phyloP scores from a whole-genome alignment of 2,329 filamentous ascomycete genomes.

The Rhinocladiella mackenziei region DNA sequence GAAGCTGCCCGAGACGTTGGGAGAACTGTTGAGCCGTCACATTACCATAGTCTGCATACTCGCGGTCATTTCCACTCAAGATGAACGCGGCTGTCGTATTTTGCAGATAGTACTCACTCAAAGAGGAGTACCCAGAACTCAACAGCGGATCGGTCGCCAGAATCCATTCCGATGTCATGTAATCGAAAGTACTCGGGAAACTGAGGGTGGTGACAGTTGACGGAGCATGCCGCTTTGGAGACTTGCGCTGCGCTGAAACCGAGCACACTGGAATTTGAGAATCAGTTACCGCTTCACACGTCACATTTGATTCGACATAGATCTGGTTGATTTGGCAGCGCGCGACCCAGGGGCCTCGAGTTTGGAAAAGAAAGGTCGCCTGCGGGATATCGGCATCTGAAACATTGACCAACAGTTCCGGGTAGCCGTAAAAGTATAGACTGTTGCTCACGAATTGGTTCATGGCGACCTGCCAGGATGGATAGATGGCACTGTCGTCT shows the following conservation, averaged over 20 bases:
- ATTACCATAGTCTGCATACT: constrained; percentile 20
- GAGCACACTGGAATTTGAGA: constrained; percentile 11
- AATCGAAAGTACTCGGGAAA: constrained; percentile 15
- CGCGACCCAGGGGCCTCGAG: constrained; percentile 15
- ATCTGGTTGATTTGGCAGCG: constrained; percentile 21
- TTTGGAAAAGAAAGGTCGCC: constrained; percentile 21
- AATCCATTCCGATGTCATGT: constrained; percentile 12
- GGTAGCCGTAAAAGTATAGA: constrained; percentile 14
- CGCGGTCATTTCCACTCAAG: constrained; percentile 16
- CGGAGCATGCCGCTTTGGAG: constrained; percentile 11
- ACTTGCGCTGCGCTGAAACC: constrained; percentile 13
- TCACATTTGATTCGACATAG: constrained; percentile 21
- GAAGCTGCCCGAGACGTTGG: constrained; percentile 22
- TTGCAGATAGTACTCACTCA: constrained; percentile 22
- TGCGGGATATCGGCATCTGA: constrained; percentile 12
- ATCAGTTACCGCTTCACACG: constrained; percentile 8
- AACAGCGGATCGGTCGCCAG: constrained; percentile 16
- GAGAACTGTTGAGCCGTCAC: constrained; percentile 22
- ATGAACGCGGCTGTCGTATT: constrained; percentile 19
- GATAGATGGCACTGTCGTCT: constrained; percentile 7
- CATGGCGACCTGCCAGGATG: constrained; percentile 19
- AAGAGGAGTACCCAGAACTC: constrained; percentile 16
- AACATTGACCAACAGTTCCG: constrained; percentile 14
- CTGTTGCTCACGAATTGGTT: constrained; percentile 16
- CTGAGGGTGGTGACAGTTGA: constrained; percentile 19